These are phyloP conservation scores for Lachnum nothofagi DNA, from an alignment of 2,329 filamentous ascomycete genomes.

Conservation along the genomic window DNA sequence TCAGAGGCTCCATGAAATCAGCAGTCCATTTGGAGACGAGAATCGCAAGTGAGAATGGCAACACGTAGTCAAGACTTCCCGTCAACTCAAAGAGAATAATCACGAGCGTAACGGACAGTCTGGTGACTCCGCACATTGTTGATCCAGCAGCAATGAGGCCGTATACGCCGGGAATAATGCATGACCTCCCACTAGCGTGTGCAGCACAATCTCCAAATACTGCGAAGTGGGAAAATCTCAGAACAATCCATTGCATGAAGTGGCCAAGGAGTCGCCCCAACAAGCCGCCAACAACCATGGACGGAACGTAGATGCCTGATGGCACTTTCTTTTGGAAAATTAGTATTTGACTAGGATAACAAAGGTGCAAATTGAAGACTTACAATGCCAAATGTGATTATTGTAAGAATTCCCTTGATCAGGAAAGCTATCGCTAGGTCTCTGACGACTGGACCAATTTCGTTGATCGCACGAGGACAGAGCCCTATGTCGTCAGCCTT, in stretches of 20 bases:
- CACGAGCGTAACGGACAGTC: constrained; percentile 85
- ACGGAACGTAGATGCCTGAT: constrained; percentile 94
- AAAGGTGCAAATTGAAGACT: constrained; percentile 34
- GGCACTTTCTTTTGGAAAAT: constrained; percentile 66
- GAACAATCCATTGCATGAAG: constrained; percentile 72
- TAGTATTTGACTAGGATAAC: constrained; percentile 4
- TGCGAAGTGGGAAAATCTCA: constrained; percentile 64
- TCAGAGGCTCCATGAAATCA: constrained; percentile 87
- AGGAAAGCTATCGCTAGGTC: constrained; percentile 74
- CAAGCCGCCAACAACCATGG: constrained; percentile 95
- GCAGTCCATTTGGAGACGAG: constrained; percentile 98
- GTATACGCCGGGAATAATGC: constrained; percentile 95
- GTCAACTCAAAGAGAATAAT: constrained; percentile 96
- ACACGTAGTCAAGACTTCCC: constrained; percentile 86
- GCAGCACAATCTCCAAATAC: constrained; percentile 72
- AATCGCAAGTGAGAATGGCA: constrained; percentile 89
- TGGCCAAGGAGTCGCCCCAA: constrained; percentile 87
- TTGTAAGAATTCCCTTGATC: constrained; percentile 83
- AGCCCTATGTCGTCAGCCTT: constrained; percentile 63
- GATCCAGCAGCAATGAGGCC: constrained; percentile 90
- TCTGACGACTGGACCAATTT: constrained; percentile 72
- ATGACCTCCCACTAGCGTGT: constrained; percentile 64
- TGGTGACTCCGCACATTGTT: constrained; percentile 96
- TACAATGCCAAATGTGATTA: constrained; percentile 85
- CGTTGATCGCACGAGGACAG: constrained; percentile 65